Conservation (phyloP, 805 yeast species). For the Cyberlindnera saturnus region DNA sequence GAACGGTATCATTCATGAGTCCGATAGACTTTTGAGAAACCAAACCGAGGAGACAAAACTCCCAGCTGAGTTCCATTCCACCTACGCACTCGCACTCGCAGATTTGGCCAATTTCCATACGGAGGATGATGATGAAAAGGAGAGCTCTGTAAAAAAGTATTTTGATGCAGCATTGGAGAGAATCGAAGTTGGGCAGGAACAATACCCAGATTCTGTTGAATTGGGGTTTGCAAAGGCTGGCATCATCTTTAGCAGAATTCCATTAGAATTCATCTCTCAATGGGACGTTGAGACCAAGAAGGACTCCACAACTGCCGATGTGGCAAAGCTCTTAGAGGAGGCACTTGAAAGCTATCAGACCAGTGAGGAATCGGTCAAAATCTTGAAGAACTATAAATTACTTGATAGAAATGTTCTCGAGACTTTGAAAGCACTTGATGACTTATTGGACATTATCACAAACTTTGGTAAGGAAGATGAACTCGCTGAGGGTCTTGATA, state of each 20-base stretch:
- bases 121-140: constrained; percentile 32
- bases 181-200: constrained; percentile 48
- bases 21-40: constrained; percentile 67
- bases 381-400: constrained; percentile 24
- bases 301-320: constrained; percentile 26
- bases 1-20: constrained; percentile 88
- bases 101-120: constrained; percentile 56
- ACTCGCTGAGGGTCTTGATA: constrained; percentile 53
- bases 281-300: constrained; percentile 37
- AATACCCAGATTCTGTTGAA: constrained; percentile 39
- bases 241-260: constrained; percentile 51
- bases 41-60: constrained; percentile 24
- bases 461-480: constrained; percentile 52
- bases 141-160: constrained; percentile 39
- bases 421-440: constrained; percentile 55
- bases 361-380: constrained; percentile 29
- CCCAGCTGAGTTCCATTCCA: constrained; percentile 55
- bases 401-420: constrained; percentile 41
- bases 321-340: constrained; percentile 34
- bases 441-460: constrained; percentile 59
- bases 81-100: constrained; percentile 67
- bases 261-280: constrained; percentile 49
- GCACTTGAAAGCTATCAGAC: constrained; percentile 41
- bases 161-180: constrained; percentile 73
- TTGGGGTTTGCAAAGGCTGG: constrained; percentile 49